phyloP scores from a whole-genome alignment of 2,329 filamentous ascomycete species.

The Xylariaceae sp. region DNA sequence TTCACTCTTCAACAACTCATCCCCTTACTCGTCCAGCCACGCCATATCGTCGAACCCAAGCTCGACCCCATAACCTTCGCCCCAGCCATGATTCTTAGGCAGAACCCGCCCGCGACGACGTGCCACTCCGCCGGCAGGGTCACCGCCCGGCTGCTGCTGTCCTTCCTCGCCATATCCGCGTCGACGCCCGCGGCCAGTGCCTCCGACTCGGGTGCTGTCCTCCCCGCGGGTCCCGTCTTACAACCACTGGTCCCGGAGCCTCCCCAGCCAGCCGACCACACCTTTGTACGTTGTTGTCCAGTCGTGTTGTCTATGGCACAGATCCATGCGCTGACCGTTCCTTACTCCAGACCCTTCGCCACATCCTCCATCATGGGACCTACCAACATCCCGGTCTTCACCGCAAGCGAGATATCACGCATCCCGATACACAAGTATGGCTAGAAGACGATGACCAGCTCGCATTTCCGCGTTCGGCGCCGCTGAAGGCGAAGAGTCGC shows the following conservation, averaged over 20 bases:
- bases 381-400: slow-evolving; percentile 72
- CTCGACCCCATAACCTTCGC: background rate
- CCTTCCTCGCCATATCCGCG: slow-evolving; percentile 55
- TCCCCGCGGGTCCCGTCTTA: slow-evolving; percentile 37
- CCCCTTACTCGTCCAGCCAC: too few species aligned
- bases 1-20: too few species aligned
- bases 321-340: background rate
- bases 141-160: slow-evolving; percentile 56
- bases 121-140: slow-evolving; percentile 55
- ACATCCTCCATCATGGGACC: slow-evolving; percentile 89
- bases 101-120: slow-evolving; percentile 18
- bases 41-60: too few species aligned
- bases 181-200: slow-evolving; percentile 30
- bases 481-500: slow-evolving; percentile 56
- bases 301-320: background rate
- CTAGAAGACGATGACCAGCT: slow-evolving; percentile 53
- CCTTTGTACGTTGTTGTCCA: slow-evolving; percentile 36
- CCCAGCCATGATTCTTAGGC: slow-evolving; percentile 19
- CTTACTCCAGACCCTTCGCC: slow-evolving; percentile 53
- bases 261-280: slow-evolving; percentile 45
- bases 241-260: slow-evolving; percentile 33
- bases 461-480: slow-evolving; percentile 41
- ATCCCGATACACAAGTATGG: slow-evolving; percentile 53
- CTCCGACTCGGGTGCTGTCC: slow-evolving; percentile 31
- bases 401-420: slow-evolving; percentile 61